These are phyloP conservation scores for Kodamaea sp. DNA, from an alignment of 1,139 yeast species.

Conservation along the genomic window DNA sequence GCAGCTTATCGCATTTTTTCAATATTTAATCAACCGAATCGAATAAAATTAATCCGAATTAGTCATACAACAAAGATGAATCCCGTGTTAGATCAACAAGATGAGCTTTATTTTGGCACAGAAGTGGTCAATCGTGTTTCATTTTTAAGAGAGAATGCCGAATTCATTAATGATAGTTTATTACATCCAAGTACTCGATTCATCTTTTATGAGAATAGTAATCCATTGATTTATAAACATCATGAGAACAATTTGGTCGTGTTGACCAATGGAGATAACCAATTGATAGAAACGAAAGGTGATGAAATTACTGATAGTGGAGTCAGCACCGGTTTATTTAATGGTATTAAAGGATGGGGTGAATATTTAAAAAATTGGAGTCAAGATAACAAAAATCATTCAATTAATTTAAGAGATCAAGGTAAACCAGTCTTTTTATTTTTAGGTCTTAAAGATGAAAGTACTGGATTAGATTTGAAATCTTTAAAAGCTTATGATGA, in stretches of 20 bases:
- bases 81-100: constrained; percentile 20
- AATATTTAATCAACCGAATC: no score
- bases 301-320: constrained; percentile 6
- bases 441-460: constrained; percentile 63
- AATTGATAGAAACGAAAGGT: constrained; percentile 17
- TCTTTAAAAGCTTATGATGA: constrained; percentile 27
- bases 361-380: constrained; percentile 24
- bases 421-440: constrained; percentile 52
- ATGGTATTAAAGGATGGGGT: constrained; percentile 22
- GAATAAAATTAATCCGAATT: no score
- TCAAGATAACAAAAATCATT: constrained; percentile 33
- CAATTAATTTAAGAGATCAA: constrained; percentile 25
- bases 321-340: constrained; percentile 17
- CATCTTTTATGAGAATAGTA: constrained; percentile 42
- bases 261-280: constrained; percentile 35
- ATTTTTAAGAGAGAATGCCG: constrained; percentile 65
- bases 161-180: constrained; percentile 54
- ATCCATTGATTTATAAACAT: constrained; percentile 36
- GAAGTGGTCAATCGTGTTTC: constrained; percentile 74
- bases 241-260: constrained; percentile 27
- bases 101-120: constrained; percentile 43
- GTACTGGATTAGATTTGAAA: constrained; percentile 34
- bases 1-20: no score
- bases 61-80: no score
- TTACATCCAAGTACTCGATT: constrained; percentile 53